A percentile compares a stretch with the other conserved stretches of the same genome.
Conservation (phyloP, 2,329 filamentous ascomycete genomes). For the Penicillium sp. region DNA sequence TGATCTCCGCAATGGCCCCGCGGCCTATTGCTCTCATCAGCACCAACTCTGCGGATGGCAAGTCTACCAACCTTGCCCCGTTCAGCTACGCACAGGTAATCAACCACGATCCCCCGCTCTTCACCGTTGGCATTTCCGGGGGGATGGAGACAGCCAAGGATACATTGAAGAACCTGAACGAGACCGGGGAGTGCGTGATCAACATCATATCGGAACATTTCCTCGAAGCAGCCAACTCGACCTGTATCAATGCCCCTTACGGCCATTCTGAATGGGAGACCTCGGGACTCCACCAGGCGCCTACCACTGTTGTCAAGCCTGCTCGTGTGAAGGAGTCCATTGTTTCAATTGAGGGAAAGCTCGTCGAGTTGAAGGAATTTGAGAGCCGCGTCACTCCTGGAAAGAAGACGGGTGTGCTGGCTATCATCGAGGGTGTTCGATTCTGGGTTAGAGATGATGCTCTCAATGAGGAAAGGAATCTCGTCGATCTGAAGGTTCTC, state of each 20-base stretch:
- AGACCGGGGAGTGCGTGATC: conserved; percentile 71
- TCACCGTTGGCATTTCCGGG: conserved; percentile 61
- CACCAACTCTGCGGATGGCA: conserved; percentile 60
- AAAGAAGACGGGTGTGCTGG: conserved; percentile 69
- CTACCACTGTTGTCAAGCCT: conserved; percentile 62
- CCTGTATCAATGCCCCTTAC: conserved; percentile 71
- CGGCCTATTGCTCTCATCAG: conserved; percentile 69
- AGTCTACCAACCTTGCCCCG: conserved; percentile 71
- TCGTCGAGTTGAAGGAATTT: conserved; percentile 72
- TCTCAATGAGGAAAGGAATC: conserved; percentile 68
- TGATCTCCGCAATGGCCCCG: conserved; percentile 79
- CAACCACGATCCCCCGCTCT: conserved; percentile 81
- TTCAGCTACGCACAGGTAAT: conserved; percentile 85
- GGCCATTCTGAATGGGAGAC: conserved; percentile 76
- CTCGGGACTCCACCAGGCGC: conserved; percentile 67
- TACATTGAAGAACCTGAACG: conserved; percentile 68
- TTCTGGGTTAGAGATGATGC: conserved; percentile 93
- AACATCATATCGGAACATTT: conserved; percentile 85
- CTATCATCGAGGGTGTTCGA: conserved; percentile 73
- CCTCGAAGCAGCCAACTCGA: conserved; percentile 82
- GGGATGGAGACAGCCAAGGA: conserved; percentile 67
- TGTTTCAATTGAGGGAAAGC: conserved; percentile 74
- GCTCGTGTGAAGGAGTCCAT: conserved; percentile 77
- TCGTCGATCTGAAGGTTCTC: conserved; percentile 72
- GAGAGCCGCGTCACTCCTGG: conserved; percentile 67